Conservation (phyloP, 2,329 filamentous ascomycete genomes). For the Furcasterigmium furcatum region DNA sequence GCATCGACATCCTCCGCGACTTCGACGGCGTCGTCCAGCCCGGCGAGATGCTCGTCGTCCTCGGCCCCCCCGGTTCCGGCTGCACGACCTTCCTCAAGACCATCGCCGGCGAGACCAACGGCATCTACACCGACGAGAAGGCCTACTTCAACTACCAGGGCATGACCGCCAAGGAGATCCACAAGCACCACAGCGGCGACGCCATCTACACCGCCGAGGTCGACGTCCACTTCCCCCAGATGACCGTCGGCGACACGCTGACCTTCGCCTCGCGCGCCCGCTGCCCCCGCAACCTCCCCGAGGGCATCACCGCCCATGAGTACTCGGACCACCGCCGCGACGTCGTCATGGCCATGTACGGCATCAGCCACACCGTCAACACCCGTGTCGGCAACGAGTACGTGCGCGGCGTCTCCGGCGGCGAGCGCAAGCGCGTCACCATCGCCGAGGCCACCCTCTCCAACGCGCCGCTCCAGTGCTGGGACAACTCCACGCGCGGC, state of each 20-base stretch:
- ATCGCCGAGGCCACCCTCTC: constrained; percentile 26
- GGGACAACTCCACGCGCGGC: constrained; percentile 48
- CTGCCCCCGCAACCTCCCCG: constrained; percentile 42
- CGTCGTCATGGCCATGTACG: constrained; percentile 50
- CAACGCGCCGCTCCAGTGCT: constrained; percentile 19
- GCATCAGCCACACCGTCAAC: constrained; percentile 49
- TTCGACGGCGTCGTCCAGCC: constrained; percentile 47
- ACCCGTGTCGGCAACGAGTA: constrained; percentile 53
- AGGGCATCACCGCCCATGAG: constrained; percentile 34
- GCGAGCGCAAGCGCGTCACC: constrained; percentile 40
- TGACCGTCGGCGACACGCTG: constrained; percentile 58
- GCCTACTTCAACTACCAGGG: constrained; percentile 63
- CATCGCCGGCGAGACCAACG: constrained; percentile 57
- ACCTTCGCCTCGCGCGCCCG: constrained; percentile 55
- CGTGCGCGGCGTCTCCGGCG: constrained; percentile 49
- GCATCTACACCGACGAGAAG: constrained; percentile 54
- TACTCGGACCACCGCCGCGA: constrained; percentile 46
- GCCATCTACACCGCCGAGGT: constrained; percentile 65
- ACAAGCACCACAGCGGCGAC: constrained; percentile 51
- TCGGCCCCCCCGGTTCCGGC: constrained; percentile 49
- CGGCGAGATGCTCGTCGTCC: constrained; percentile 54
- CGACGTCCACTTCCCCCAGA: constrained; percentile 57
- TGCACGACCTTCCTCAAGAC: constrained; percentile 66
- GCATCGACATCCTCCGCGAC: constrained; percentile 44
- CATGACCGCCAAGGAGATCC: constrained; percentile 55